These are phyloP conservation scores for Chaetoceros tenuissimus DNA, from an alignment of 108 stramenopile species.

Conservation along the genomic window DNA sequence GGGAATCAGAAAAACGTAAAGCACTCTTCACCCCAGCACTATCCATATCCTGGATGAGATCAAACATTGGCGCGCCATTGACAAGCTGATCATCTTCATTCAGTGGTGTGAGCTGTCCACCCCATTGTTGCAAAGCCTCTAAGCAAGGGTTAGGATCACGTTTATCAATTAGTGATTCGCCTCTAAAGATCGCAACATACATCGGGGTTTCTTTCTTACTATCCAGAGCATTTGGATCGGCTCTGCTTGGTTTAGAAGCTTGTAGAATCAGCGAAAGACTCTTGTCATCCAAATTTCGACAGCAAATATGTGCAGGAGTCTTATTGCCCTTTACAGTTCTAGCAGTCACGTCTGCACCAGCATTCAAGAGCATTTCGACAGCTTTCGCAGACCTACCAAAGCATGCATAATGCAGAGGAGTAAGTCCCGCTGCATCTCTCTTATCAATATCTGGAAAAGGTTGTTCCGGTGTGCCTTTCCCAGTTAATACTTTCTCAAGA, in stretches of 20 bases:
- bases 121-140: slow-evolving; percentile 49
- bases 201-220: slow-evolving; percentile 55
- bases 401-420: slow-evolving; percentile 76
- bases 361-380: slow-evolving; percentile 44
- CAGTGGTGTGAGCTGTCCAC: slow-evolving; percentile 25
- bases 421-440: slow-evolving; percentile 53
- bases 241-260: slow-evolving; percentile 29
- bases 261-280: slow-evolving; percentile 44
- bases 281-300: slow-evolving; percentile 45
- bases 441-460: slow-evolving; percentile 50
- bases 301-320: slow-evolving; percentile 55
- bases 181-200: slow-evolving; percentile 53
- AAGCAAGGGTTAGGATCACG: slow-evolving; percentile 39
- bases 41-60: slow-evolving; percentile 29
- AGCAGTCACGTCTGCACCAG: slow-evolving; percentile 51
- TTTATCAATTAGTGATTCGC: slow-evolving; percentile 25
- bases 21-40: slow-evolving; percentile 35
- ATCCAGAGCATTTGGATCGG: slow-evolving; percentile 61
- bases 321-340: slow-evolving; percentile 18
- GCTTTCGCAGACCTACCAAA: slow-evolving; percentile 28
- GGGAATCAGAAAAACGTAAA: slow-evolving; percentile 29
- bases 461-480: neutral
- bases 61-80: neutral
- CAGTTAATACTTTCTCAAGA: slow-evolving; percentile 29
- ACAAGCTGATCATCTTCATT: neutral